Base-by-base conservation (phyloP, 2,329 filamentous ascomycete species). In the Diaporthe citri region DNA sequence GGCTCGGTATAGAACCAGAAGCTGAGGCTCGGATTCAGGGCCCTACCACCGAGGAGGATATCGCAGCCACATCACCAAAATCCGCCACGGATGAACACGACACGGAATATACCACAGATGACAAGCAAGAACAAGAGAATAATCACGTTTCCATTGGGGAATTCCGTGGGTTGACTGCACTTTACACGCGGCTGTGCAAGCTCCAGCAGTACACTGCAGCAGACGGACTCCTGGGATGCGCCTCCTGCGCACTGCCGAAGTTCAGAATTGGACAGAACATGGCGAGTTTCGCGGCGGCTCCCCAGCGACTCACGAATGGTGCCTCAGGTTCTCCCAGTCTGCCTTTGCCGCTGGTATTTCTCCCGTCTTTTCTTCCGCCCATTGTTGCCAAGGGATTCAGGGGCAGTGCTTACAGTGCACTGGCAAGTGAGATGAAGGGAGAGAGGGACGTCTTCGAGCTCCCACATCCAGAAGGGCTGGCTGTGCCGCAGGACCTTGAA, bases 391-490 rank as follows among this genome's bases (percentile, higher is more conserved):
- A 41, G 6, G 64, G 48, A 13, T 55, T 69, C 34, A 39, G 64
- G n/a, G 46, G 64, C 8, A 55, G 64, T 52, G 46, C 46, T 2
- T 69, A 55, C 48, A 69, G 34, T 10, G 34, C 34, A 13, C 34
- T 69, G 8, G 64, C 48, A 4, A 15, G 48, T 17, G 48, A 52
- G 15, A 69, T 69, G 64, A 28, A 31, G 15, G 48, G 34, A 1
- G 48, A 69, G 34, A 69, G 34, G n/a, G 64, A 55, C 3, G n/a
- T 69, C 0, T 69, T 55, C 34, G 64, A 69, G 64, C 64, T 69
- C 2, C 64, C 64, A 6, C 64, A 69, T 4, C 64, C 64, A 3
- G 34, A 55, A 15, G 64, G 48, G 34, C n/a, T 69, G 8, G 64
- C 64, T 13, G n/a, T 69, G 15, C 64, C 64, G 3, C 48, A 69